Evolutionary conservation across 768 basidiomycete species (phyloP).

Genomic region (Amanita inopinata): DNA sequence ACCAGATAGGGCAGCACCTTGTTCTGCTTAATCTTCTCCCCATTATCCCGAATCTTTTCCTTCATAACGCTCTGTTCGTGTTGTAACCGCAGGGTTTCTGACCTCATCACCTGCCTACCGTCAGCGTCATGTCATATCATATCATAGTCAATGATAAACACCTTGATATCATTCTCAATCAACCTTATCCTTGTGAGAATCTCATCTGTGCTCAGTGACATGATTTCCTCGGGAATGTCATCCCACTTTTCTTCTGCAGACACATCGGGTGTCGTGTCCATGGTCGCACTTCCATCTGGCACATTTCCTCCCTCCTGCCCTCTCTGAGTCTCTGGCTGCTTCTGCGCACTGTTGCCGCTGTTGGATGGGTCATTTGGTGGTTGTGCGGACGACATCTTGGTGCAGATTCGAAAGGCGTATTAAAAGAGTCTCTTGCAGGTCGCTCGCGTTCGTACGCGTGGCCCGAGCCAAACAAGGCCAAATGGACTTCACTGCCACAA

Average conservation of each 20-base stretch:
- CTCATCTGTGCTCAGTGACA: conserved; percentile 71
- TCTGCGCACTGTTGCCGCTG: conserved; percentile 31
- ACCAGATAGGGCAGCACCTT: conserved; percentile 98
- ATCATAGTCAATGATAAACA: conserved; percentile 15
- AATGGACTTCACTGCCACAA: conserved; percentile 8
- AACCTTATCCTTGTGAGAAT: conserved; percentile 83
- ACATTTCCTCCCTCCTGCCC: conserved; percentile 23
- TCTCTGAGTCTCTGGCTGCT: conserved; percentile 33
- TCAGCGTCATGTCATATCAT: conserved; percentile 6
- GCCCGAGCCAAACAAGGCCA: conserved; percentile 17
- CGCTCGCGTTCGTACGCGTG: conserved; percentile 30
- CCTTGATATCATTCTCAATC: conserved; percentile 97
- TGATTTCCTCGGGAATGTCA: conserved; percentile 86
- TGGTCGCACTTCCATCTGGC: conserved; percentile 28
- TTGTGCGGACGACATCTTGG: conserved; percentile 43
- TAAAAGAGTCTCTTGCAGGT: conserved; percentile 14
- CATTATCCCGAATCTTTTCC: conserved; percentile 97
- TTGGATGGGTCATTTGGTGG: conserved; percentile 40
- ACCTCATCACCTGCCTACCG: conserved; percentile 81
- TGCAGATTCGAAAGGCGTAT: too few species aligned
- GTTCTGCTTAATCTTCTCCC: conserved; percentile 98
- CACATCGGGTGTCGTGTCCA: conserved; percentile 71
- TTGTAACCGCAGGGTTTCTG: conserved; percentile 82
- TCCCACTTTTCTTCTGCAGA: conserved; percentile 75
- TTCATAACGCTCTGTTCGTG: conserved; percentile 97